Percentiles rank a stretch among this genome's conserved stretches.
Conservation (phyloP, 1,139 yeast genomes). For the Scheffersomyces parashehatae region DNA sequence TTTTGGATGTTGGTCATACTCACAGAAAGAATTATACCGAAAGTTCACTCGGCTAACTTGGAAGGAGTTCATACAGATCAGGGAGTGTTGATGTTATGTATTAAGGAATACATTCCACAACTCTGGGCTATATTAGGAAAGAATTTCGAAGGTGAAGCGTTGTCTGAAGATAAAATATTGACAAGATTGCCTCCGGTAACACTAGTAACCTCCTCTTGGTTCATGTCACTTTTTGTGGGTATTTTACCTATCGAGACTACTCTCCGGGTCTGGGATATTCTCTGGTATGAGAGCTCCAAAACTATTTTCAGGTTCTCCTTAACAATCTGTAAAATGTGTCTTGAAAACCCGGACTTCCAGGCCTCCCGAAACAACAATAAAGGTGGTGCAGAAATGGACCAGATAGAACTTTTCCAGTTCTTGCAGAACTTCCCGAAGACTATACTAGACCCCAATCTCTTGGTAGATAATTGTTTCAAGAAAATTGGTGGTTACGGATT, state of each 20-base stretch:
- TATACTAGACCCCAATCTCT: slow-evolving; percentile 64
- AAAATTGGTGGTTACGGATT: slow-evolving; percentile 67
- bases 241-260: slow-evolving; percentile 85
- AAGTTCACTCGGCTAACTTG: slow-evolving; percentile 83
- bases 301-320: slow-evolving; percentile 81
- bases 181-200: slow-evolving; percentile 86
- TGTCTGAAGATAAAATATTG: slow-evolving; percentile 62
- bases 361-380: slow-evolving; percentile 12
- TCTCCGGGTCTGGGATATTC: slow-evolving; percentile 88
- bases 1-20: slow-evolving; percentile 96
- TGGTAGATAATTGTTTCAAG: slow-evolving; percentile 75
- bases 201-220: slow-evolving; percentile 94
- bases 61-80: slow-evolving; percentile 97
- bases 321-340: slow-evolving; percentile 77
- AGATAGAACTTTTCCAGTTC: slow-evolving; percentile 83
- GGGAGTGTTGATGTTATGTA: slow-evolving; percentile 86
- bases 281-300: slow-evolving; percentile 90
- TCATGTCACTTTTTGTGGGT: slow-evolving; percentile 92
- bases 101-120: slow-evolving; percentile 79
- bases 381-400: slow-evolving; percentile 49
- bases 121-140: slow-evolving; percentile 64
- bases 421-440: slow-evolving; percentile 82
- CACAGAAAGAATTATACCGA: slow-evolving; percentile 83
- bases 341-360: slow-evolving; percentile 54
- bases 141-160: slow-evolving; percentile 41